These are phyloP conservation scores for Trypanosoma lewisi DNA, from an alignment of 208 protist genomes.

Conservation along the genomic window DNA sequence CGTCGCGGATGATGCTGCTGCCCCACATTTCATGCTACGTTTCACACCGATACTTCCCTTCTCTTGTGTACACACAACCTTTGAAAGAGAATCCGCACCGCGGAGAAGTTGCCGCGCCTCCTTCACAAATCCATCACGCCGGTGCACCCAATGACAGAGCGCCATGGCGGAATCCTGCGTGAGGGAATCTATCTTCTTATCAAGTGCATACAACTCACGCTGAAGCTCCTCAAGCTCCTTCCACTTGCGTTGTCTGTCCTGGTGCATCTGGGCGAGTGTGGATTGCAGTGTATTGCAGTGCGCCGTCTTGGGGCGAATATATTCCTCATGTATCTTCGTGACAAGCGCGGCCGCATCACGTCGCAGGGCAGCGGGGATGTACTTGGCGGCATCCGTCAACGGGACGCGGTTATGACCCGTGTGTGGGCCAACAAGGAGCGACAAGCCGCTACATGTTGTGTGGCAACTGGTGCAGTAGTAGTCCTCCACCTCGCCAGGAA, in stretches of 20 bases:
- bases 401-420: slow-evolving; percentile 60
- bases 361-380: slow-evolving; percentile 46
- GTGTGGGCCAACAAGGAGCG: slow-evolving; percentile 70
- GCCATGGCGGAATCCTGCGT: slow-evolving; percentile 42
- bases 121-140: slow-evolving; percentile 25
- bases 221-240: slow-evolving; percentile 36
- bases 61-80: slow-evolving; percentile 1
- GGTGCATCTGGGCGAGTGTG: slow-evolving; percentile 29
- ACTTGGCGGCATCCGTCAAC: slow-evolving; percentile 33
- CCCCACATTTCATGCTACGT: neutral
- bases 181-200: slow-evolving; percentile 31
- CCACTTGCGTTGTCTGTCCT: slow-evolving; percentile 27
- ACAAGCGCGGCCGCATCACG: slow-evolving; percentile 36
- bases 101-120: slow-evolving; percentile 29
- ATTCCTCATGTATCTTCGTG: slow-evolving; percentile 35
- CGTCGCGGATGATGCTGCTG: neutral
- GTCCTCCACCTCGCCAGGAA: slow-evolving; percentile 31
- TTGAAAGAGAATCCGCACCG: slow-evolving; percentile 22
- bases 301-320: slow-evolving; percentile 20
- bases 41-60: neutral
- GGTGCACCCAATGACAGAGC: slow-evolving; percentile 57
- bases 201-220: slow-evolving; percentile 34
- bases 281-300: slow-evolving; percentile 30
- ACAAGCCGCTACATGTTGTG: slow-evolving; percentile 39
- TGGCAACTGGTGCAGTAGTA: slow-evolving; percentile 75